These are phyloP conservation scores for Cryphonectria carpinicola DNA, from an alignment of 2,329 filamentous ascomycete species.

Conservation along the genomic window DNA sequence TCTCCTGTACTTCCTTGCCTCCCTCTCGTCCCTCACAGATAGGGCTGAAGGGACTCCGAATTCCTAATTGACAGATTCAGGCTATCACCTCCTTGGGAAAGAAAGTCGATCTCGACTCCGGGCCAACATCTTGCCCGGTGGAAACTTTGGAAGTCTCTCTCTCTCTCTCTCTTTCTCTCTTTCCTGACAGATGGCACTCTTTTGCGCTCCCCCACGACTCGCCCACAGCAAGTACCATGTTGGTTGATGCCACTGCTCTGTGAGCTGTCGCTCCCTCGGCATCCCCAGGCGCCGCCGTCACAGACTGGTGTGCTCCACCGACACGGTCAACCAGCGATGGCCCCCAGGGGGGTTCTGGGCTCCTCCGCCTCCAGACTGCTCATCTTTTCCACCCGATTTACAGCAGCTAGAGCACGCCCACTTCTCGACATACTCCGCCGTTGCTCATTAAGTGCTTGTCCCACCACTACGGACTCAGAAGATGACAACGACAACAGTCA, in stretches of 20 bases:
- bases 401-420: neutral
- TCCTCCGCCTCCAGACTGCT: neutral
- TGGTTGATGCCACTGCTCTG: neutral
- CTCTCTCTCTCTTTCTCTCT: no score
- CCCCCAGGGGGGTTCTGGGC: neutral
- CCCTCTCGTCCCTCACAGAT: neutral
- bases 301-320: neutral
- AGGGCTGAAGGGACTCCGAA: neutral
- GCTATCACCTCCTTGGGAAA: neutral
- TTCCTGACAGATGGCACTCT: neutral
- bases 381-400: neutral
- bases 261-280: constrained; percentile 8
- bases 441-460: neutral
- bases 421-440: neutral
- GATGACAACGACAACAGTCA: neutral
- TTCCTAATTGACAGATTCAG: neutral
- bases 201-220: neutral
- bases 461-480: neutral
- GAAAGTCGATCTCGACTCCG: neutral
- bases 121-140: neutral
- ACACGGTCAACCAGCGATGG: neutral
- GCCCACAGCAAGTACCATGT: neutral
- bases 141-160: neutral
- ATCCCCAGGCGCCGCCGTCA: neutral
- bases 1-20: neutral